These are phyloP conservation scores for Phytophthora fragariae DNA, from an alignment of 352 stramenopile genomes.

Conservation along the genomic window DNA sequence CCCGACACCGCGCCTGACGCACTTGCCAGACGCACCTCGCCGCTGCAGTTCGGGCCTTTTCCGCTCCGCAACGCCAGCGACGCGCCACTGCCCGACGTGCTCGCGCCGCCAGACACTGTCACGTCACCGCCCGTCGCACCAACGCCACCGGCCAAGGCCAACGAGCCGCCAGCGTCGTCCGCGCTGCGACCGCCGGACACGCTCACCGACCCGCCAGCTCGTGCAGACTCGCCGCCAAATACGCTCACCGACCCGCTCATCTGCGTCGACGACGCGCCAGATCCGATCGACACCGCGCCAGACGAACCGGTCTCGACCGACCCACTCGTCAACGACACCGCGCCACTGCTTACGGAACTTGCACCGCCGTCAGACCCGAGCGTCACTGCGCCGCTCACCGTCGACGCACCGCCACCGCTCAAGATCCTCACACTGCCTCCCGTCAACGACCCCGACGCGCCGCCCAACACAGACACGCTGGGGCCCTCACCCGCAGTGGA, in stretches of 20 bases:
- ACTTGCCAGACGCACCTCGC: constrained; percentile 28
- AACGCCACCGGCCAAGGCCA: constrained; percentile 28
- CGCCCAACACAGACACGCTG: constrained; percentile 29
- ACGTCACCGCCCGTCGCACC: constrained; percentile 22
- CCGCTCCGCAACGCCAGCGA: constrained; percentile 29
- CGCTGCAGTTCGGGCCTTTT: constrained; percentile 27
- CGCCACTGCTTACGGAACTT: constrained; percentile 16
- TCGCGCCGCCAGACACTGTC: constrained; percentile 26
- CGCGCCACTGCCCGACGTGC: constrained; percentile 16
- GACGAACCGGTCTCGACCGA: constrained; percentile 23
- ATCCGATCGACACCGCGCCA: constrained; percentile 25
- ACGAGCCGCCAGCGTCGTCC: constrained; percentile 1
- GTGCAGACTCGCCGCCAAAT: constrained; percentile 21
- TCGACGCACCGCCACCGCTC: constrained; percentile 22
- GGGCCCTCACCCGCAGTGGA: constrained; percentile 35
- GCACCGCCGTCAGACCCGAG: constrained; percentile 13
- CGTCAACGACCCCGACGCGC: constrained; percentile 28
- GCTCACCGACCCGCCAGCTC: constrained; percentile 1
- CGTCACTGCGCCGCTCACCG: constrained; percentile 26
- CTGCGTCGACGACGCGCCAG: constrained; percentile 21
- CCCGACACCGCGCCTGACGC: constrained; percentile 23
- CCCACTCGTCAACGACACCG: constrained; percentile 28
- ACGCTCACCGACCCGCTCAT: constrained; percentile 34
- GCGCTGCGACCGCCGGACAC: constrained; percentile 2
- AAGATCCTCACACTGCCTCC: constrained; percentile 31